These are phyloP conservation scores for Ophiostoma fasciatum DNA, from an alignment of 2,329 filamentous ascomycete genomes.

Conservation along the genomic window DNA sequence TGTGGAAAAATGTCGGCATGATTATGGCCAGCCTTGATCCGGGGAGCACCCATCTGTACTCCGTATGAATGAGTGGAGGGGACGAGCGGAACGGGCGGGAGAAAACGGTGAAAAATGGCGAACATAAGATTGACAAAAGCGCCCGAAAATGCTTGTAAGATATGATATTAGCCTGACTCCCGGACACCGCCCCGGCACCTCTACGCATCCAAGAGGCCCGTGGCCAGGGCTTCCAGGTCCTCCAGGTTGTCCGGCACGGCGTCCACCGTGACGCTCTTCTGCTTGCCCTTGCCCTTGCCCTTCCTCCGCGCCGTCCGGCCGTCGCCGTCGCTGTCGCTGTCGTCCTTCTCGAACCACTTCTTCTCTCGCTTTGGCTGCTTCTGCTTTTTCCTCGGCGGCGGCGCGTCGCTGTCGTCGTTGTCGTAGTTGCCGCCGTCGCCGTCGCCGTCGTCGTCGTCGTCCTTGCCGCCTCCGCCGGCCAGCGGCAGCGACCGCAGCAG, in stretches of 20 bases:
- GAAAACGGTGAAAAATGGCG: no score
- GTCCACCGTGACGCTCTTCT: constrained; percentile 43
- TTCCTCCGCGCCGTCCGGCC: constrained; percentile 22
- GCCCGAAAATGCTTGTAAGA: no score
- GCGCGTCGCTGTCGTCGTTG: constrained; percentile 19
- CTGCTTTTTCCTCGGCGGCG: constrained; percentile 42
- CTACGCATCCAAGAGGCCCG: constrained; percentile 44
- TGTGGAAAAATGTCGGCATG: no score
- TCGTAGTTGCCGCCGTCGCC: constrained; percentile 20
- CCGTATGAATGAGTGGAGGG: no score
- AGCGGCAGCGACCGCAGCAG: constrained; percentile 43
- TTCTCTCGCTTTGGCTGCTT: no score
- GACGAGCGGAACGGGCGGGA: no score
- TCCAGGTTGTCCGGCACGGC: constrained; percentile 65
- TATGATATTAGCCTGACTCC: no score
- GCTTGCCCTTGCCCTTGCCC: constrained; percentile 27
- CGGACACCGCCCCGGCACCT: no score
- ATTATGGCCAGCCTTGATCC: no score
- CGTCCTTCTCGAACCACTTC: constrained; percentile 57
- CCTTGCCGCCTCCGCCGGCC: constrained; percentile 19
- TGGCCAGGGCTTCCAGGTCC: constrained; percentile 63
- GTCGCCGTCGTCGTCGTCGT: constrained; percentile 12
- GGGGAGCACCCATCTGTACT: no score
- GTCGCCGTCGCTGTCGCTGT: constrained; percentile 25
- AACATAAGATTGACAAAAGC: no score